A percentile compares a stretch with the other conserved stretches of the same genome.
These are phyloP conservation scores for Solanum hybrid DNA, from an alignment of 305 asterid genomes.

Conservation along the genomic window DNA sequence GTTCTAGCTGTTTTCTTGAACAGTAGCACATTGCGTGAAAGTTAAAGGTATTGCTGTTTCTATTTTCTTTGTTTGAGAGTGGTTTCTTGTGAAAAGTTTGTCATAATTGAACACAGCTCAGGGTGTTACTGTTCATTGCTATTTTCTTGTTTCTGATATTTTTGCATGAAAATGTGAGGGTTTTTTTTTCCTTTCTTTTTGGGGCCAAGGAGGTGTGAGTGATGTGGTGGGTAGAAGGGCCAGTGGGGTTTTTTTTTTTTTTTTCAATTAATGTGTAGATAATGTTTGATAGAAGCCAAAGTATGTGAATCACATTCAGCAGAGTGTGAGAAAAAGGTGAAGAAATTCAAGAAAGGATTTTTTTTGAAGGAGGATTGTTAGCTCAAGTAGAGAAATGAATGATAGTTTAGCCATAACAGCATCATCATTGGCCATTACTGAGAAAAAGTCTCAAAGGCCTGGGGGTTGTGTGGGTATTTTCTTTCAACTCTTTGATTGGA, in stretches of 20 bases:
- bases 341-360: conserved; percentile 16
- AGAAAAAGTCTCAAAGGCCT: conserved; percentile 64
- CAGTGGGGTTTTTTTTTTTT: neutral
- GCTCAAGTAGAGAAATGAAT: conserved; percentile 43
- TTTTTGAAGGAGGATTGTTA: conserved; percentile 4
- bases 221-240: conserved; percentile 15
- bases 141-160: conserved; percentile 5
- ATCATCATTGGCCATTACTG: conserved; percentile 56
- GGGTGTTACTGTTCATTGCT: conserved; percentile 11
- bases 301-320: neutral
- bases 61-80: conserved; percentile 32
- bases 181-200: neutral
- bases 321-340: conserved; percentile 5
- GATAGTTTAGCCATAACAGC: conserved; percentile 42
- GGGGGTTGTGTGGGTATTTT: conserved; percentile 92
- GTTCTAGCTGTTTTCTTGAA: conserved; percentile 30
- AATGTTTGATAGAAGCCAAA: neutral
- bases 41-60: neutral
- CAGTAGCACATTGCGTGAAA: conserved; percentile 23
- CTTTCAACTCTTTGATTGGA: conserved; percentile 90
- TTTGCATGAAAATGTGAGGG: neutral
- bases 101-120: conserved; percentile 8
- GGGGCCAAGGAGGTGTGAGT: conserved; percentile 14
- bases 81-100: conserved; percentile 15
- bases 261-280: neutral